Base-by-base conservation (phyloP, 176 grass and related monocot genomes). In the Aechmea fasciata region DNA sequence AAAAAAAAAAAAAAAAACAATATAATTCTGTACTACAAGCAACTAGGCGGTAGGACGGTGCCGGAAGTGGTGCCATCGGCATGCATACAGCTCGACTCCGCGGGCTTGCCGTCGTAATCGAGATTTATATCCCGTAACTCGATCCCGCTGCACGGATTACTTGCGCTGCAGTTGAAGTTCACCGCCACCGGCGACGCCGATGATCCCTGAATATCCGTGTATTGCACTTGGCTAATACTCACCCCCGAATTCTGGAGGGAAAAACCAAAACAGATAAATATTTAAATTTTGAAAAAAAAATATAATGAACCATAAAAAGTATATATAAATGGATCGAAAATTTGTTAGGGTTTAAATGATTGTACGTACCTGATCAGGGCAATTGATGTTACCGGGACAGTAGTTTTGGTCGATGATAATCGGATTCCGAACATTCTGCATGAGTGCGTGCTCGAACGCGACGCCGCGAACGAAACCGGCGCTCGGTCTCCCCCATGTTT, bases 321-420 rank as follows among this genome's bases (percentile, higher is more conserved):
- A n/a, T n/a, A n/a, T n/a, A n/a, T n/a, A n/a, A n/a, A n/a, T n/a
- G n/a, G n/a, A n/a, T n/a, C 9, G 6, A 17, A 12, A 10, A 2
- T 6, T 59, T 20, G 55, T 14, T 20, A 59, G 55, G 19, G 55
- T 33, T 33, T 0, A 59, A 9, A 18, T 57, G 10, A 17, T 59
- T 8, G 5, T 69, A 85, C 78, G 5, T 69, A 85, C 78, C 64
- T 90, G 74, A 48, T 73, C 72, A 14, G 78, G 88, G 67, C 88
- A 87, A 11, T 68, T 78, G n/a, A 61, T 52, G 52, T 82, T 59
- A 51, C 72, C 55, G 67, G 85, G 89, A 66, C 85, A 83, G 75
- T 85, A 88, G 47, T 70, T 77, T 57, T 88, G 82, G 75, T 88
- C 79, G 52, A 92, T 88, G 50, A 85, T 80, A 73, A 88, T 88